These are phyloP conservation scores for Xylaria sp. DNA, from an alignment of 2,329 filamentous ascomycete species.

Conservation along the genomic window DNA sequence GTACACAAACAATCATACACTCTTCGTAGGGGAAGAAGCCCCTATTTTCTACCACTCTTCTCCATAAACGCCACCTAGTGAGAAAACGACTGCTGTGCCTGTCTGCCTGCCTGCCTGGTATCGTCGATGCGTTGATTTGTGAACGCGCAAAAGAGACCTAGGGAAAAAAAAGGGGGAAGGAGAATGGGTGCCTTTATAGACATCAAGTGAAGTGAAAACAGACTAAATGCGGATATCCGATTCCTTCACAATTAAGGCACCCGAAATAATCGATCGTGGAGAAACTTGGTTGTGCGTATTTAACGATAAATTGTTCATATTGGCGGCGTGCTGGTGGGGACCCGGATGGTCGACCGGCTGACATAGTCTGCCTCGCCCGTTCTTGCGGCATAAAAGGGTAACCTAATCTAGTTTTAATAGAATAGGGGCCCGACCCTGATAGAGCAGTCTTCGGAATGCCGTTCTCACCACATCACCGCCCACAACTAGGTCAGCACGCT, in stretches of 20 bases:
- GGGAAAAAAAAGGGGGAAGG: background rate
- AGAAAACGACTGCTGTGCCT: background rate
- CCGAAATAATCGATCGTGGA: background rate
- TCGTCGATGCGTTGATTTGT: background rate
- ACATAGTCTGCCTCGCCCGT: too few relatives aligned
- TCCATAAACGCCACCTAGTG: slow-evolving; percentile 8
- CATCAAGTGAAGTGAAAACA: background rate
- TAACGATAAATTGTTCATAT: background rate
- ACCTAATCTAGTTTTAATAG: background rate
- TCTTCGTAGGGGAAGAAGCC: slow-evolving; percentile 5
- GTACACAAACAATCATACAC: slow-evolving; percentile 15
- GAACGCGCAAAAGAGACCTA: background rate
- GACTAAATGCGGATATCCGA: background rate
- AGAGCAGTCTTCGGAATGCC: background rate
- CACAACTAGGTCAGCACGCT: slow-evolving; percentile 39
- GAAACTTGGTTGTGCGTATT: background rate
- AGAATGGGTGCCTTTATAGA: background rate
- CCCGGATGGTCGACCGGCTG: background rate
- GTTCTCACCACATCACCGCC: background rate
- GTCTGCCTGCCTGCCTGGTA: background rate
- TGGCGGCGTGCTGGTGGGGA: background rate
- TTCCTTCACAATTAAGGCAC: background rate
- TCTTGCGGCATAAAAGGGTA: too few relatives aligned
- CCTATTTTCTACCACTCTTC: background rate
- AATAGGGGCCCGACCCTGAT: background rate